These are phyloP conservation scores for Cystofilobasidium ferigula DNA, from an alignment of 768 basidiomycete species.

Conservation along the genomic window DNA sequence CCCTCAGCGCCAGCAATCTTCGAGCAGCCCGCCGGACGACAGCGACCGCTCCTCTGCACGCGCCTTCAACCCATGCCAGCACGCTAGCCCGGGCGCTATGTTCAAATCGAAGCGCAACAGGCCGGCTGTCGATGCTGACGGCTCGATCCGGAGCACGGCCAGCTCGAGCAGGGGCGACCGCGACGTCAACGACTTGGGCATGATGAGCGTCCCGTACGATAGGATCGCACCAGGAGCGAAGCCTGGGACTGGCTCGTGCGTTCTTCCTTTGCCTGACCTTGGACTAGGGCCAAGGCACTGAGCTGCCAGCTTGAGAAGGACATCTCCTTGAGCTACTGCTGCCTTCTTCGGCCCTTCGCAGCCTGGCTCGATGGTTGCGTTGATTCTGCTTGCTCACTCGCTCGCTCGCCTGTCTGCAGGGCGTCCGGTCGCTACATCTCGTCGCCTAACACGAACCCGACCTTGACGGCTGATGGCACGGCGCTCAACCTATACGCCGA, in stretches of 20 bases:
- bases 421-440: constrained; percentile 45
- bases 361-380: too few relatives aligned
- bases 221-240: constrained; percentile 11
- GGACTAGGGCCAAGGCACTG: too few relatives aligned
- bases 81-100: background rate
- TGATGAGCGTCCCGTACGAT: constrained; percentile 26
- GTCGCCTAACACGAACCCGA: constrained; percentile 73
- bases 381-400: background rate
- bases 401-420: background rate
- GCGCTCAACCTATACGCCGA: constrained; percentile 19
- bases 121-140: background rate
- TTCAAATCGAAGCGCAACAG: constrained; percentile 25
- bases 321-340: too few relatives aligned
- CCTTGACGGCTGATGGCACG: constrained; percentile 54
- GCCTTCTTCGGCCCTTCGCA: too few relatives aligned
- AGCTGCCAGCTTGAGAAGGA: too few relatives aligned
- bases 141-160: background rate
- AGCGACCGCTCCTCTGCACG: background rate
- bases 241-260: background rate
- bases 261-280: background rate
- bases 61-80: too few relatives aligned
- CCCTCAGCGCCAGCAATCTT: background rate
- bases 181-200: constrained; percentile 19
- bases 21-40: too few relatives aligned
- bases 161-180: constrained; percentile 3